Conservation (phyloP, 176 grass and related monocot genomes). For the Urochloa ruziziensis region DNA sequence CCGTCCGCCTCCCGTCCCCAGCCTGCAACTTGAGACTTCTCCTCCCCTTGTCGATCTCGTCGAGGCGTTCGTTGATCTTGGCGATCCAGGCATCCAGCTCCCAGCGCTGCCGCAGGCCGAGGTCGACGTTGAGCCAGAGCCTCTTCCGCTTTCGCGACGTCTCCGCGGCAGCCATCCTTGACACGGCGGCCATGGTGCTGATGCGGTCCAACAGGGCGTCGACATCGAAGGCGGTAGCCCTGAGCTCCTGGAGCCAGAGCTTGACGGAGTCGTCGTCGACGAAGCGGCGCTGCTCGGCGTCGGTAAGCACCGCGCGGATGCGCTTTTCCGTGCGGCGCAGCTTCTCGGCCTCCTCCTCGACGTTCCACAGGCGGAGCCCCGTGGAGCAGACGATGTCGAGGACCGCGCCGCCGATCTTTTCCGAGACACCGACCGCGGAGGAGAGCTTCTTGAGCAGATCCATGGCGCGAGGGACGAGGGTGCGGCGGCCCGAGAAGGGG, state of each 20-base stretch:
- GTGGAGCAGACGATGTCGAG: background rate
- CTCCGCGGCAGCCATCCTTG: background rate
- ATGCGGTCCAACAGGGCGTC: constrained; percentile 43
- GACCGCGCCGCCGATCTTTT: constrained; percentile 6
- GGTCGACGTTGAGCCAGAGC: background rate
- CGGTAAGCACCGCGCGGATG: constrained; percentile 38
- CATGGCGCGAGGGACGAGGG: background rate
- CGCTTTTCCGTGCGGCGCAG: constrained; percentile 22
- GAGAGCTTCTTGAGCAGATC: background rate
- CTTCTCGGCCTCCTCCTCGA: constrained; percentile 35
- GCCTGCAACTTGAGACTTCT: background rate
- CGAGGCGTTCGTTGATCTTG: constrained; percentile 22
- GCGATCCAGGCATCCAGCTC: constrained; percentile 16
- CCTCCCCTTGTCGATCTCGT: constrained; percentile 15
- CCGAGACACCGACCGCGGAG: background rate
- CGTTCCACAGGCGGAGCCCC: background rate
- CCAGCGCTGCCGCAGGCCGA: constrained; percentile 5
- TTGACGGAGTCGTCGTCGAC: constrained; percentile 35
- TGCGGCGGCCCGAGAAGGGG: too few species aligned
- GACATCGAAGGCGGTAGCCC: constrained; percentile 44
- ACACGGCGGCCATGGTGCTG: constrained; percentile 15
- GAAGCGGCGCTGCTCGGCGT: constrained; percentile 49
- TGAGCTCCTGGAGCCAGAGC: constrained; percentile 42
- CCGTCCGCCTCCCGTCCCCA: constrained; percentile 17
- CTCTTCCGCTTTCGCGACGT: constrained; percentile 43